Percentiles rank a stretch among this genome's conserved stretches.
phyloP scores from a whole-genome alignment of 1,139 yeast species.

The Nadsonia commutata region DNA sequence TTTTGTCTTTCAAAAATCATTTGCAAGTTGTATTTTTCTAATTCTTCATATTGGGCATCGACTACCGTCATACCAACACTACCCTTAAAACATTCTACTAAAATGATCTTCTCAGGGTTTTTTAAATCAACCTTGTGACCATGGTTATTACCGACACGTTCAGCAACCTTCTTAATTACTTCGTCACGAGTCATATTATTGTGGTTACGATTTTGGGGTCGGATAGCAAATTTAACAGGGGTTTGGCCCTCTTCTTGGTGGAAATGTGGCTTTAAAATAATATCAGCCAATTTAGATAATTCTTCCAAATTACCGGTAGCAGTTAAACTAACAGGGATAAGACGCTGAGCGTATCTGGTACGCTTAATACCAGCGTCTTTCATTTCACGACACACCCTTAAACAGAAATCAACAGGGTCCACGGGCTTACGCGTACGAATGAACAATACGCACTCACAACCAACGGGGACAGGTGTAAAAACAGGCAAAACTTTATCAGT shows the following conservation, averaged over 20 bases:
- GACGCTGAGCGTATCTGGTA: conserved; percentile 57
- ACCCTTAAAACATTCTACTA: conserved; percentile 72
- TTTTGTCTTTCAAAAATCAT: conserved; percentile 33
- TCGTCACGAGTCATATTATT: conserved; percentile 53
- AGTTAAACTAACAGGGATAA: conserved; percentile 68
- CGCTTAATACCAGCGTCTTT: conserved; percentile 33
- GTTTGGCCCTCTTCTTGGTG: conserved; percentile 36
- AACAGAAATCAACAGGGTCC: conserved; percentile 59
- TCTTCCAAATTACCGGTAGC: conserved; percentile 62
- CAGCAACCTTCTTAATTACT: conserved; percentile 59
- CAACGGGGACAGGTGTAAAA: conserved; percentile 51
- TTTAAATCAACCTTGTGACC: conserved; percentile 74
- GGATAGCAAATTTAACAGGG: conserved; percentile 56
- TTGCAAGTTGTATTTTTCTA: conserved; percentile 46
- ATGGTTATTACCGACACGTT: conserved; percentile 50
- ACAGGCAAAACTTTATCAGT: conserved; percentile 32
- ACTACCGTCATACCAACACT: conserved; percentile 33
- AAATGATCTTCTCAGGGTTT: conserved; percentile 57
- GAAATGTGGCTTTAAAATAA: conserved; percentile 54
- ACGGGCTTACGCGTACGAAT: conserved; percentile 68
- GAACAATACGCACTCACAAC: conserved; percentile 73
- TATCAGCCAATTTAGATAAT: conserved; percentile 38
- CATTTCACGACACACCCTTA: conserved; percentile 47
- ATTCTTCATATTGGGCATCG: conserved; percentile 36
- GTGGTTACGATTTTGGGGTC: conserved; percentile 67